phyloP scores from a whole-genome alignment of 2,329 filamentous ascomycete genomes.

The Colletotrichum melonis region DNA sequence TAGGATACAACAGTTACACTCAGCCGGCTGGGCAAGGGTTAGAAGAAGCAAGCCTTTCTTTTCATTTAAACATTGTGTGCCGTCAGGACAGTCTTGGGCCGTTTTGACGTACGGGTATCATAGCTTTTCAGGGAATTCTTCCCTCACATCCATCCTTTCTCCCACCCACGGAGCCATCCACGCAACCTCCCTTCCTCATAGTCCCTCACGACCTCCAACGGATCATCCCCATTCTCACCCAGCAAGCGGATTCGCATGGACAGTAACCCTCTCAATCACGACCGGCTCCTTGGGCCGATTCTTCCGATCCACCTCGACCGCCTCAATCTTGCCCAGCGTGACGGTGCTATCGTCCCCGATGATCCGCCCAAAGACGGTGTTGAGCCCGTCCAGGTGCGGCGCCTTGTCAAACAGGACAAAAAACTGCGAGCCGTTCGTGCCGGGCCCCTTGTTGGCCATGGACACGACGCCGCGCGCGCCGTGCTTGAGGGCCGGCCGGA shows the following conservation, averaged over 20 bases:
- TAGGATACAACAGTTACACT: no score
- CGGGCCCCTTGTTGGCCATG: constrained; percentile 83
- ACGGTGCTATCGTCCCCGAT: constrained; percentile 72
- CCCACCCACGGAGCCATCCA: not conserved
- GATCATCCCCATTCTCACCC: constrained; percentile 50
- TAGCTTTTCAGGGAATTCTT: not conserved
- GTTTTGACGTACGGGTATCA: not conserved
- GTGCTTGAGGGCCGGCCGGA: constrained; percentile 76
- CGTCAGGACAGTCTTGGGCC: not conserved
- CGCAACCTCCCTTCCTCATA: not conserved
- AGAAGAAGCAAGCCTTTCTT: no score
- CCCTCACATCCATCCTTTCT: not conserved
- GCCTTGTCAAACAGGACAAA: constrained; percentile 84
- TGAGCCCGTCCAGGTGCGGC: constrained; percentile 84
- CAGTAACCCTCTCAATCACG: constrained; percentile 74
- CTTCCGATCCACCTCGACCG: constrained; percentile 81
- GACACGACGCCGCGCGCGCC: constrained; percentile 76
- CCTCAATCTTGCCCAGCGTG: constrained; percentile 78
- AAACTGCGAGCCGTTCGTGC: constrained; percentile 83
- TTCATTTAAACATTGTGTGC: not conserved
- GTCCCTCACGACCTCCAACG: not conserved
- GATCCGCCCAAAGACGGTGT: constrained; percentile 85
- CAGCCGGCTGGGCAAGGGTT: no score
- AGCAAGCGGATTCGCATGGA: constrained; percentile 85
- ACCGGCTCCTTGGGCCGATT: constrained; percentile 75